phyloP scores from a whole-genome alignment of 768 basidiomycete genomes.

The Exsudoporus frostii region DNA sequence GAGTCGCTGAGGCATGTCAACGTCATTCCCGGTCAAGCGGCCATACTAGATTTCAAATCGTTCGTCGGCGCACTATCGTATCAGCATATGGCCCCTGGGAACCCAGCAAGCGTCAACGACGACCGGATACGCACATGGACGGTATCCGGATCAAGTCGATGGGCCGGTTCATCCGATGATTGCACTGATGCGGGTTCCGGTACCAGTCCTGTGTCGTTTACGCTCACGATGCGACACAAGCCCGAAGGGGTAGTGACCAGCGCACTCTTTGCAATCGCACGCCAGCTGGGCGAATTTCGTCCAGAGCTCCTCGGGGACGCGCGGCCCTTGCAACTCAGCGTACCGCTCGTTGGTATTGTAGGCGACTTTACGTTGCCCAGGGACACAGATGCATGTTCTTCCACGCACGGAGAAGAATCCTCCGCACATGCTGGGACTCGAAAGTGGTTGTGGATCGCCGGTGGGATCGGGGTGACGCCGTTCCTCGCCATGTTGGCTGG shows the following conservation, averaged over 20 bases:
- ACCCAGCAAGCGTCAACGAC: constrained; percentile 55
- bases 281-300: constrained; percentile 37
- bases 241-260: constrained; percentile 53
- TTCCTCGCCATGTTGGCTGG: constrained; percentile 54
- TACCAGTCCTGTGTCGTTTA: constrained; percentile 23
- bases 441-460: constrained; percentile 53
- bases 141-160: constrained; percentile 37
- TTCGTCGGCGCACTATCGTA: constrained; percentile 49
- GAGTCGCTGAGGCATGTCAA: constrained; percentile 32
- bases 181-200: not conserved
- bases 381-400: not conserved
- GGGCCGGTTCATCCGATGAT: constrained; percentile 2
- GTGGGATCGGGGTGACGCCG: constrained; percentile 65
- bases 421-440: not conserved
- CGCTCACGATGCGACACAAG: constrained; percentile 57
- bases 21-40: constrained; percentile 49
- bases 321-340: constrained; percentile 36
- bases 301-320: constrained; percentile 42
- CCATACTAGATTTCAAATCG: constrained; percentile 51
- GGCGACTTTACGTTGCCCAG: constrained; percentile 48
- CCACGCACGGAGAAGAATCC: not conserved
- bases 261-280: constrained; percentile 48
- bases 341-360: constrained; percentile 48
- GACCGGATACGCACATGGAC: constrained; percentile 69
- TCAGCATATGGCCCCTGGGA: constrained; percentile 51